Conservation (phyloP, 108 stramenopile species). For the Fragilaria radians region DNA sequence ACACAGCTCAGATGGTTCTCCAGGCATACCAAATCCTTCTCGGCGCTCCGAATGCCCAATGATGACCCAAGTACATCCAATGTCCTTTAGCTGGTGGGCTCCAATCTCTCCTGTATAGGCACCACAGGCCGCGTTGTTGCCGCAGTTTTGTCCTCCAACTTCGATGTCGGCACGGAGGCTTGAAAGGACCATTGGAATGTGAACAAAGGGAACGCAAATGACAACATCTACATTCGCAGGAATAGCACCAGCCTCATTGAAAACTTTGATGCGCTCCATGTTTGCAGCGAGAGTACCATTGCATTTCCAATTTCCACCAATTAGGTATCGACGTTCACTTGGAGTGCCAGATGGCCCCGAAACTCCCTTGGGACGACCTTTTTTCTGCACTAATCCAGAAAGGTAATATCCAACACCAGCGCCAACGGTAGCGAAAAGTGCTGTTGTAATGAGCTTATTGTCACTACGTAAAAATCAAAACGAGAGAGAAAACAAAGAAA, state of each 20-base stretch:
- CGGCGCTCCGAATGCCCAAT: constrained; percentile 98
- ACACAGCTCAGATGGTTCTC: constrained; percentile 87
- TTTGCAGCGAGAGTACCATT: constrained; percentile 75
- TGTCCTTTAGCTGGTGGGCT: constrained; percentile 82
- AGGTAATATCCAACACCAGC: background rate
- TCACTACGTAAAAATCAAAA: too few species aligned
- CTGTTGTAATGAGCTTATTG: background rate
- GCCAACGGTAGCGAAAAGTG: background rate
- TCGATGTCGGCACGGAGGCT: constrained; percentile 71
- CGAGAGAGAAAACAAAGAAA: too few species aligned
- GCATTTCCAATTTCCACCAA: constrained; percentile 96
- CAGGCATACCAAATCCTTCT: constrained; percentile 87
- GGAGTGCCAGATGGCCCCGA: constrained; percentile 32
- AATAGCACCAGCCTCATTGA: constrained; percentile 83
- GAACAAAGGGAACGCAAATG: constrained; percentile 69
- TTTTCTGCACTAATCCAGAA: background rate
- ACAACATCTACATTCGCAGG: constrained; percentile 81
- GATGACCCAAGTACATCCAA: constrained; percentile 96
- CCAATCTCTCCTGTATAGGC: constrained; percentile 97
- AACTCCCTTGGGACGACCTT: constrained; percentile 37
- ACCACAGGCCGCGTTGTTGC: constrained; percentile 56
- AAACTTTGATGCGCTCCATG: constrained; percentile 61
- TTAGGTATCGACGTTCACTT: constrained; percentile 69
- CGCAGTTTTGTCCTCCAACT: constrained; percentile 83
- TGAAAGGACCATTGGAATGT: constrained; percentile 57